Percentiles rank a stretch among this genome's conserved stretches.
phyloP scores from a whole-genome alignment of 352 stramenopile species.

The Phytophthora tubulina region DNA sequence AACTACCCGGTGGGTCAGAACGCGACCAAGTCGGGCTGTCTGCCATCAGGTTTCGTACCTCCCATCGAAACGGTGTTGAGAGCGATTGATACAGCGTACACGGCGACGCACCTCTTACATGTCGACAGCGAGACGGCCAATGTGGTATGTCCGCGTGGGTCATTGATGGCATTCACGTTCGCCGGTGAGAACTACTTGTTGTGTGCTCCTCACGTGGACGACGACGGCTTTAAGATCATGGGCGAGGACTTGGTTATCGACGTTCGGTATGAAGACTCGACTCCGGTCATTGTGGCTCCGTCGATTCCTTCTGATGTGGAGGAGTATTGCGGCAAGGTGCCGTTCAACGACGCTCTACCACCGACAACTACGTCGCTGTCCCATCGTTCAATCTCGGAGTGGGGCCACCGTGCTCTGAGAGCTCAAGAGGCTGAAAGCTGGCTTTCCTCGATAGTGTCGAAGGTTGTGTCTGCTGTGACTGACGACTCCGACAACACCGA shows the following conservation, averaged over 20 bases:
- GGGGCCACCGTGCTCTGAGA: constrained; percentile 23
- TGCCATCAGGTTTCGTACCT: constrained; percentile 29
- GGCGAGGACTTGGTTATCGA: constrained; percentile 37
- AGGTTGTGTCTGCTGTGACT: constrained; percentile 5
- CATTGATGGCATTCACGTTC: constrained; percentile 35
- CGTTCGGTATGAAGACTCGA: constrained; percentile 31
- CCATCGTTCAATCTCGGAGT: constrained; percentile 16
- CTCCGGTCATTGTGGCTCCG: constrained; percentile 10
- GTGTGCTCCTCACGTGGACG: constrained; percentile 22
- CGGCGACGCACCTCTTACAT: constrained; percentile 7
- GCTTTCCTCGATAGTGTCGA: constrained; percentile 15
- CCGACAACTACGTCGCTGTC: constrained; percentile 6
- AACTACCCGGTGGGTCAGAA: constrained; percentile 13
- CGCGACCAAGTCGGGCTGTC: constrained; percentile 29
- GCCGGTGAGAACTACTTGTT: constrained; percentile 47
- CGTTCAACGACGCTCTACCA: neutral
- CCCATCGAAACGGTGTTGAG: constrained; percentile 32
- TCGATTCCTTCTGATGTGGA: constrained; percentile 4
- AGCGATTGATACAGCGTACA: constrained; percentile 25
- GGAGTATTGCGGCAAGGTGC: constrained; percentile 22
- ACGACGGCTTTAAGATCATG: constrained; percentile 32
- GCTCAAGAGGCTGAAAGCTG: constrained; percentile 25
- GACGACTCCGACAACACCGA: constrained; percentile 9
- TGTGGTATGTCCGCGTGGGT: constrained; percentile 8
- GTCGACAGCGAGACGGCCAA: constrained; percentile 2